A percentile compares a stretch with the other conserved stretches of the same genome.
phyloP scores from a whole-genome alignment of 176 grass and related monocot genomes.

The Zea mays region DNA sequence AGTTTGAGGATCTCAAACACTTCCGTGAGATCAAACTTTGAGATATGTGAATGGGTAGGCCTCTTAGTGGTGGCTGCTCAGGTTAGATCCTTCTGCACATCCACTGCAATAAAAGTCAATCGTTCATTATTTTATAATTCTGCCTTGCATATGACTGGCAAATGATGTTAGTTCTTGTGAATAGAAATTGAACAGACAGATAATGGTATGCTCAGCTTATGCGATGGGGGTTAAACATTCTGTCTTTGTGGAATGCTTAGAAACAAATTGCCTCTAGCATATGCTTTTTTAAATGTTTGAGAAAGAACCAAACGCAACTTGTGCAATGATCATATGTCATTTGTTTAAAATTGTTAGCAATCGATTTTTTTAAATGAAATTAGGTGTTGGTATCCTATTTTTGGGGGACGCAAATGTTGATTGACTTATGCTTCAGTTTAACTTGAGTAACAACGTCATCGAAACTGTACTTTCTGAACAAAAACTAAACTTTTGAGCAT shows the following conservation, averaged over 20 bases:
- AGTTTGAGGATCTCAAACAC: slow-evolving; percentile 74
- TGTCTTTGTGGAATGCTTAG: not conserved
- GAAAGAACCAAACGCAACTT: too few species aligned
- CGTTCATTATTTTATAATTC: too few species aligned
- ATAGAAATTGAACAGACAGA: not conserved
- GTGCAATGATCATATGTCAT: too few species aligned
- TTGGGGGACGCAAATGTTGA: not conserved
- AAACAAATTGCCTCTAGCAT: not conserved
- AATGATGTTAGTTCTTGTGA: not conserved
- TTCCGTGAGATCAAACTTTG: slow-evolving; percentile 73
- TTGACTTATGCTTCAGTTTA: not conserved
- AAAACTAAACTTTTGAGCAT: not conserved
- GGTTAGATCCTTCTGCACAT: slow-evolving; percentile 35
- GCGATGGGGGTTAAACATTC: not conserved
- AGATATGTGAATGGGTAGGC: slow-evolving; percentile 89
- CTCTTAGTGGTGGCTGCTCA: slow-evolving; percentile 69
- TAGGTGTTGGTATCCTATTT: not conserved
- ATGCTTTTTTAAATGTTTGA: not conserved
- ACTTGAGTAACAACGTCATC: not conserved
- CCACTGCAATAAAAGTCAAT: too few species aligned
- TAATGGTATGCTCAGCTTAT: not conserved
- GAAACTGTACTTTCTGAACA: slow-evolving; percentile 2
- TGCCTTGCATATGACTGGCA: too few species aligned
- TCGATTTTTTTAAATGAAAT: not conserved
- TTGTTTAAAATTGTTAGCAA: too few species aligned